phyloP scores from a whole-genome alignment of 202 grass and related monocot species.

The Setaria italica region DNA sequence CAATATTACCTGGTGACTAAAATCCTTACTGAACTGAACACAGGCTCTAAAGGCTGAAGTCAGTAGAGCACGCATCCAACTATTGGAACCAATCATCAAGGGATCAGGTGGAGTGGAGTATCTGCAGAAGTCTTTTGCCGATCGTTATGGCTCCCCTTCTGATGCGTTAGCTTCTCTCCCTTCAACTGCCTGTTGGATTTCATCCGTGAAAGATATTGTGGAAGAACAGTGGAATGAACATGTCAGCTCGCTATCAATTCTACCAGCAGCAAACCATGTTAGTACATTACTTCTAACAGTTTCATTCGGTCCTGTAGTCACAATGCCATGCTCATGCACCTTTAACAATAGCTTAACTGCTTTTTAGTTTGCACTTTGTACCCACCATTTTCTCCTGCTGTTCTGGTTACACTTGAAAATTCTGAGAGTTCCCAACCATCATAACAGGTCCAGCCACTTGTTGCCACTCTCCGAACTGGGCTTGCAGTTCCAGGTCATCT shows the following conservation, averaged over 20 bases:
- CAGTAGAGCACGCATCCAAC: constrained; percentile 73
- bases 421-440: constrained; percentile 1
- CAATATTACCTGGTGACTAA: constrained; percentile 4
- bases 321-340: constrained; percentile 18
- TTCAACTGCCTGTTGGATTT: constrained; percentile 73
- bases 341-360: constrained; percentile 23
- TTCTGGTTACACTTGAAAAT: constrained; percentile 15
- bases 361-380: not conserved
- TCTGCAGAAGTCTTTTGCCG: constrained; percentile 82
- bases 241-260: constrained; percentile 53
- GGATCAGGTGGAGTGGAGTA: constrained; percentile 85
- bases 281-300: constrained; percentile 37
- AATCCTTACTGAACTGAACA: constrained; percentile 37
- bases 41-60: constrained; percentile 81
- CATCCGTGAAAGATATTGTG: constrained; percentile 46
- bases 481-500: constrained; percentile 47
- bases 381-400: not conserved
- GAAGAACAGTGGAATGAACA: constrained; percentile 91
- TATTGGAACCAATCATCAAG: constrained; percentile 82
- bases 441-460: constrained; percentile 78
- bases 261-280: constrained; percentile 64
- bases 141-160: constrained; percentile 71
- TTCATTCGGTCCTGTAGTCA: not conserved
- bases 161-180: constrained; percentile 56
- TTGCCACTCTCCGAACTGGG: constrained; percentile 72